Conservation (phyloP, 2,329 filamentous ascomycete genomes). For the Ustulina deusta region DNA sequence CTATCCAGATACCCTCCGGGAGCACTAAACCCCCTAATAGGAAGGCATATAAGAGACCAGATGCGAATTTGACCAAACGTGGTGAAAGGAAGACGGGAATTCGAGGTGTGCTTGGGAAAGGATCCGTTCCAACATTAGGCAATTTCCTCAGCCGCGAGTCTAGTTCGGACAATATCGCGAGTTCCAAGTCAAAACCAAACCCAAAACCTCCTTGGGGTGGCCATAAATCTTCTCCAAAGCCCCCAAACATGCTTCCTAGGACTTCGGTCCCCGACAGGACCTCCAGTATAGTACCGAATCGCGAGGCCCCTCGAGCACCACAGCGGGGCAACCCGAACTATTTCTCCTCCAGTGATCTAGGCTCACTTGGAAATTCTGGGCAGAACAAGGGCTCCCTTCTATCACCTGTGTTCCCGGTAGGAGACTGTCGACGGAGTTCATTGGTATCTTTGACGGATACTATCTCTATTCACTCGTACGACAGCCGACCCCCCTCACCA, state of each 20-base stretch:
- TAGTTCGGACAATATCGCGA: conserved; percentile 45
- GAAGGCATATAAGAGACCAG: conserved; percentile 51
- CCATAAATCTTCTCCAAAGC: conserved; percentile 42
- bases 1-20: conserved; percentile 39
- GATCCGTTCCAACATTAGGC: conserved; percentile 60
- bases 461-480: conserved; percentile 63
- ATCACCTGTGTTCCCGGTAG: conserved; percentile 63
- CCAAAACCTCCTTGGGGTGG: conserved; percentile 45
- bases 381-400: conserved; percentile 58
- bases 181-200: conserved; percentile 40
- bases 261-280: conserved; percentile 50
- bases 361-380: conserved; percentile 42
- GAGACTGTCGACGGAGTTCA: conserved; percentile 65
- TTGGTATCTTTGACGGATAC: conserved; percentile 68
- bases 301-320: conserved; percentile 53
- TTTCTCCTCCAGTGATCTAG: conserved; percentile 56
- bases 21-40: conserved; percentile 48
- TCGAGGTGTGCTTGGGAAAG: conserved; percentile 65
- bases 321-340: conserved; percentile 55
- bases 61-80: conserved; percentile 39
- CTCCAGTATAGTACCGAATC: conserved; percentile 50
- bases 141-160: conserved; percentile 64
- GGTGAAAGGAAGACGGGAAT: conserved; percentile 61
- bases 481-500: conserved; percentile 60
- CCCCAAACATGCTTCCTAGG: conserved; percentile 44